phyloP scores from a whole-genome alignment of 1,284 basidiomycete genomes.

The Trametes pubescens region DNA sequence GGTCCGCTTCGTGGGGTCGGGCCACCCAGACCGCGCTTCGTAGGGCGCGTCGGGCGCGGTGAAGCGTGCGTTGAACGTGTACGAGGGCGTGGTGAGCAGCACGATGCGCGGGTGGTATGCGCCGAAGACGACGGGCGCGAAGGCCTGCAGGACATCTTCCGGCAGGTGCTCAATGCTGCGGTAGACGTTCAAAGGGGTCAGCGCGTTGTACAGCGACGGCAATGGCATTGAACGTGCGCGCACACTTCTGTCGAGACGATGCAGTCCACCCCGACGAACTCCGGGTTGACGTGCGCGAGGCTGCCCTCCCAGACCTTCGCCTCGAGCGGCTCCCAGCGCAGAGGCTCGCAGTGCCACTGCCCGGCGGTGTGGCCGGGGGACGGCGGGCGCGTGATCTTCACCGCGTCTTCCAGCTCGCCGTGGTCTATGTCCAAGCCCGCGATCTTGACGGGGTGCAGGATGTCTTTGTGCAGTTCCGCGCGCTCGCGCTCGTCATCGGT shows the following conservation, averaged over 20 bases:
- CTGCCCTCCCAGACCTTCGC: slow-evolving; percentile 86
- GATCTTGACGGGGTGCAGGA: slow-evolving; percentile 64
- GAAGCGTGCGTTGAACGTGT: slow-evolving; percentile 90
- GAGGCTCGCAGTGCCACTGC: slow-evolving; percentile 25
- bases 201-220: slow-evolving; percentile 6
- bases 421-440: slow-evolving; percentile 73
- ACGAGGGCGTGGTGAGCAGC: slow-evolving; percentile 91
- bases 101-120: slow-evolving; percentile 83
- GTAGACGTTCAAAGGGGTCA: background rate
- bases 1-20: slow-evolving; percentile 81
- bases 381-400: slow-evolving; percentile 52
- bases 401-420: slow-evolving; percentile 60
- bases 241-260: slow-evolving; percentile 90
- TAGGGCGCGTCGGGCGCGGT: slow-evolving; percentile 61
- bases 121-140: slow-evolving; percentile 84
- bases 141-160: slow-evolving; percentile 72
- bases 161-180: slow-evolving; percentile 89
- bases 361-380: slow-evolving; percentile 6
- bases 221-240: slow-evolving; percentile 40
- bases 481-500: slow-evolving; percentile 13
- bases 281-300: slow-evolving; percentile 78
- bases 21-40: slow-evolving; percentile 62
- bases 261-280: slow-evolving; percentile 81
- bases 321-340: slow-evolving; percentile 79
- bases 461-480: slow-evolving; percentile 19